A percentile compares a stretch with the other conserved stretches of the same genome.
phyloP scores from a whole-genome alignment of 352 stramenopile genomes.

The Pythium biforme region DNA sequence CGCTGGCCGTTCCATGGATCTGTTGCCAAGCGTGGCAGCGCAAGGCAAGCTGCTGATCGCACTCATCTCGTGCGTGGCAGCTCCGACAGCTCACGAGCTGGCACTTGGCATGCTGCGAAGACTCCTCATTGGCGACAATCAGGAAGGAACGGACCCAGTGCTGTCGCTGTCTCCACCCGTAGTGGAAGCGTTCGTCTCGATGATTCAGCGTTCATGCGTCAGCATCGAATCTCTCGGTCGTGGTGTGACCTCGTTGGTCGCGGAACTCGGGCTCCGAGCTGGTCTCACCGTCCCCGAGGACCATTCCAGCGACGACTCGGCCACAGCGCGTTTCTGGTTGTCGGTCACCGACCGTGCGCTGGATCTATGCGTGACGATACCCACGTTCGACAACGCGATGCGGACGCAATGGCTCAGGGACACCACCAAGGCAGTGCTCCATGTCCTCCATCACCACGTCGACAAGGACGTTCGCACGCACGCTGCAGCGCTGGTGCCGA shows the following conservation, averaged over 20 bases:
- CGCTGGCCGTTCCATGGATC: background rate
- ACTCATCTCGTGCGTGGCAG: background rate
- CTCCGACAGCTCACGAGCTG: background rate
- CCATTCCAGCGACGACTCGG: background rate
- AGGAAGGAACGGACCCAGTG: background rate
- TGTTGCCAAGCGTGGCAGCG: background rate
- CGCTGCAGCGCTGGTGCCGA: conserved; percentile 5
- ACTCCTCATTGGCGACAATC: background rate
- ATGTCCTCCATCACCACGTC: background rate
- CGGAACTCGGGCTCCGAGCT: conserved; percentile 2
- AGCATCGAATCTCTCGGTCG: background rate
- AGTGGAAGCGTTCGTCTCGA: conserved; percentile 12
- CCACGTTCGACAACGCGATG: conserved; percentile 3
- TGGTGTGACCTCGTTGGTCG: background rate
- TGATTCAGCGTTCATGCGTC: background rate
- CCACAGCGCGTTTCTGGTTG: background rate
- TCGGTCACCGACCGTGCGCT: background rate
- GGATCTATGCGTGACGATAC: background rate
- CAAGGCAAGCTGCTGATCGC: conserved; percentile 20
- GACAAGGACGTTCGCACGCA: conserved; percentile 1
- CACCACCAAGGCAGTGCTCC: conserved; percentile 7
- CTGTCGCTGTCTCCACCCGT: background rate
- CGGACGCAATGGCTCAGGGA: conserved; percentile 11
- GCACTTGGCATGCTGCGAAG: conserved; percentile 1
- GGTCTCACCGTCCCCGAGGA: background rate